phyloP scores from a whole-genome alignment of 176 grass and related monocot species.

The Alloteropsis semialata region DNA sequence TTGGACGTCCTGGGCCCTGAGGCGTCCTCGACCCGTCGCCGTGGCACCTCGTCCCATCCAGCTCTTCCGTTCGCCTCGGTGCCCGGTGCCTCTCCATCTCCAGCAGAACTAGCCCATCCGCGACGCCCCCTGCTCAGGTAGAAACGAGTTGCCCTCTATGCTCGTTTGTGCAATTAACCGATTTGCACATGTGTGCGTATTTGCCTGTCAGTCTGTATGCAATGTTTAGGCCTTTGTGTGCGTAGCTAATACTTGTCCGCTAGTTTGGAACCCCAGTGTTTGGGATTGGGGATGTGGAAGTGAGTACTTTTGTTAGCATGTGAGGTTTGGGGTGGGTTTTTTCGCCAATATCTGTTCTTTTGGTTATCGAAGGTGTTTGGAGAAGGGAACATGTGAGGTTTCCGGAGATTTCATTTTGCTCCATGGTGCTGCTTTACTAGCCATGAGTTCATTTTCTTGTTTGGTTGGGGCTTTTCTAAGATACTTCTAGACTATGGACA shows the following conservation, averaged over 20 bases:
- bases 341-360: neutral
- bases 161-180: neutral
- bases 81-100: neutral
- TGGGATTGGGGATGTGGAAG: neutral
- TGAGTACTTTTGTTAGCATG: neutral
- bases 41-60: neutral
- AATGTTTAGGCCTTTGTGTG: neutral
- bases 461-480: neutral
- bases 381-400: neutral
- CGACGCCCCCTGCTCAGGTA: neutral
- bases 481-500: neutral
- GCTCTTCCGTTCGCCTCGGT: neutral
- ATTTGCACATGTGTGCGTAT: neutral
- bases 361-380: neutral
- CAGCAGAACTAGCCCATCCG: neutral
- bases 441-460: neutral
- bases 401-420: neutral
- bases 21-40: neutral
- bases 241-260: neutral
- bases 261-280: neutral
- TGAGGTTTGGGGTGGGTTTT: neutral
- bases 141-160: neutral
- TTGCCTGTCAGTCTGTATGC: neutral
- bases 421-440: neutral
- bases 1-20: neutral